A percentile compares a stretch with the other conserved stretches of the same genome.
phyloP scores from a whole-genome alignment of 495 filamentous ascomycete species.

The Hypoxylon fragiforme region DNA sequence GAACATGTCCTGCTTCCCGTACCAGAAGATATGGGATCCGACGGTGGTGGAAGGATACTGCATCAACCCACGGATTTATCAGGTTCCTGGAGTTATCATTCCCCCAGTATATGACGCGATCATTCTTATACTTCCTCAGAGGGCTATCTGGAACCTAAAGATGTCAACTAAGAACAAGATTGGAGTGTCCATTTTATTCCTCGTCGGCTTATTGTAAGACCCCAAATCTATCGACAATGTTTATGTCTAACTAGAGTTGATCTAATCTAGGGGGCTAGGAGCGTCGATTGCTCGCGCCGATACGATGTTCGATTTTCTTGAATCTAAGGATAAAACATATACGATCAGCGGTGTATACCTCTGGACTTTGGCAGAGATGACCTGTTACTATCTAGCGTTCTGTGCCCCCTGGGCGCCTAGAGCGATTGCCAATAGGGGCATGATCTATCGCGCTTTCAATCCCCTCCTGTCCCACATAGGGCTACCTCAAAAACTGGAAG shows the following conservation, averaged over 20 bases:
- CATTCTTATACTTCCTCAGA: background rate
- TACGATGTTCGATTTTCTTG: background rate
- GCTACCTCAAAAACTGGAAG: background rate
- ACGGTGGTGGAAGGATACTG: background rate
- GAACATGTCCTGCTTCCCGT: background rate
- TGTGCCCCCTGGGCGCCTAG: background rate
- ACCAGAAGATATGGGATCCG: background rate
- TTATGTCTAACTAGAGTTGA: background rate
- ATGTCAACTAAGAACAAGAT: background rate
- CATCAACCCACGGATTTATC: background rate
- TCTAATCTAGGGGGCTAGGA: background rate
- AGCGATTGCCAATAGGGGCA: background rate
- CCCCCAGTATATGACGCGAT: background rate
- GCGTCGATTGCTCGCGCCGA: background rate
- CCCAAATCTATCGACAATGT: background rate
- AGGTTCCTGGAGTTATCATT: background rate
- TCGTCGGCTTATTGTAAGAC: background rate
- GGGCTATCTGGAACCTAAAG: background rate
- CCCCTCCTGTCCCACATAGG: background rate
- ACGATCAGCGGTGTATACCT: background rate
- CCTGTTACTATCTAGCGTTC: background rate
- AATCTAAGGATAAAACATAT: background rate
- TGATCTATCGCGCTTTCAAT: background rate
- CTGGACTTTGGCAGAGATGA: background rate
- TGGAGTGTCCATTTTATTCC: background rate